Percentiles rank a stretch among this genome's conserved stretches.
phyloP scores from a whole-genome alignment of 805 yeast species.

The Candida krabiensis region DNA sequence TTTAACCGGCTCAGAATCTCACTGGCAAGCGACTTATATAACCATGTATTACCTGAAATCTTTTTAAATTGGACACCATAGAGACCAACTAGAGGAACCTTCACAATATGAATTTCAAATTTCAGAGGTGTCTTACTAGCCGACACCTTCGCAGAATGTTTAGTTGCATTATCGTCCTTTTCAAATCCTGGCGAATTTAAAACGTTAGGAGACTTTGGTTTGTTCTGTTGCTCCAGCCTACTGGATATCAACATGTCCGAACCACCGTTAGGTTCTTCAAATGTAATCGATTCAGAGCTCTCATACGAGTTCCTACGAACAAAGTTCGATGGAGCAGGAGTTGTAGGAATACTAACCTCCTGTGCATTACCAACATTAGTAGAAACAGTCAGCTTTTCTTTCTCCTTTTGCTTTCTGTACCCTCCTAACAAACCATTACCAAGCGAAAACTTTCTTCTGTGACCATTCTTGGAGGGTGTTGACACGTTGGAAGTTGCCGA shows the following conservation, averaged over 20 bases:
- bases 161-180: slow-evolving; percentile 4
- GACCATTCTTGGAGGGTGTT: slow-evolving; percentile 39
- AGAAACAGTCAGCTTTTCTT: slow-evolving; percentile 36
- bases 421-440: slow-evolving; percentile 56
- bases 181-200: slow-evolving; percentile 9
- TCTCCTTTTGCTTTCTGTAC: slow-evolving; percentile 50
- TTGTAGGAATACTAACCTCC: slow-evolving; percentile 43
- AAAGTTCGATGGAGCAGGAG: slow-evolving; percentile 40
- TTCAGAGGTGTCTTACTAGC: slow-evolving; percentile 61
- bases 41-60: slow-evolving; percentile 91
- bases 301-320: slow-evolving; percentile 39
- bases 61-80: slow-evolving; percentile 96
- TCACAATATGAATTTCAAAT: slow-evolving; percentile 89
- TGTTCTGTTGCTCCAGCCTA: slow-evolving; percentile 50
- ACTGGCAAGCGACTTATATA: slow-evolving; percentile 87
- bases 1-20: slow-evolving; percentile 74
- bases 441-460: slow-evolving; percentile 62
- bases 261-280: slow-evolving; percentile 52
- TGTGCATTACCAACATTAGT: slow-evolving; percentile 40
- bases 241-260: slow-evolving; percentile 62
- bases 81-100: slow-evolving; percentile 84
- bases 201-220: slow-evolving; percentile 18
- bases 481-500: slow-evolving; percentile 31
- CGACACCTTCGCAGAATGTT: slow-evolving; percentile 11
- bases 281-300: slow-evolving; percentile 62